Base-by-base conservation (phyloP, 225 moss, liverwort and hornwort genomes). In the Pseudisothecium myosuroides region DNA sequence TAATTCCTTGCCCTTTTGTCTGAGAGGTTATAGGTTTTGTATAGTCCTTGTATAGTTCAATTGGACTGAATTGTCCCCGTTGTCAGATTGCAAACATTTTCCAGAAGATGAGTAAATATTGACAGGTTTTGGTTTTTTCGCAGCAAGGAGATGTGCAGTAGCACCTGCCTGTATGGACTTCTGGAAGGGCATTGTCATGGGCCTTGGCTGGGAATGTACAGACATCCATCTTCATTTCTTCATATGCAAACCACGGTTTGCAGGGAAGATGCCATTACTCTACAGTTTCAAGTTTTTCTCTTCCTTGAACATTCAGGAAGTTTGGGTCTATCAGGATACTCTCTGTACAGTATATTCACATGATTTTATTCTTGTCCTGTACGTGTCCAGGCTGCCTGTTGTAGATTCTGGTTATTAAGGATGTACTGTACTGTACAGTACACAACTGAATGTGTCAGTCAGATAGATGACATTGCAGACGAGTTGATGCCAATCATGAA, bases 121-220 rank as follows among this genome's bases (percentile, higher is more conserved):
- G 75, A 89, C 82, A 49, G 43, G 37, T 50, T 81, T 85, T 87
- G 7, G 22, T 50, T 45, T n/a, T 85, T 50, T 82, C 56, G 89
- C 93, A 92, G 92, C 89, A 91, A 92, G 92, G 92, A 60, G 76
- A 91, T 56, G 87, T 90, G 71, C 87, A 88, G 90, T 91, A 89
- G 92, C 90, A 45, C 50, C 56, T 80, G 76, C 76, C 58, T 80
- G 55, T 31, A 59, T 41, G 87, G 27, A 68, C 83, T 59, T 85
- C 39, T 67, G 76, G 83, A 75, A 76, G 84, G 81, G 37, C 59
- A 61, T 61, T 74, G 52, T 83, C 68, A 49, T 21, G 3, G 84
- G 55, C 52, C 24, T 78, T 76, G 76, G 26, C 47, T 85, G 79
- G 61, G 68, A 87, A 83, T 91, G 89, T 87, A 89, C 78, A 88